Conservation (phyloP, 495 filamentous ascomycete genomes). For the Aspergillus carlsbadensis region DNA sequence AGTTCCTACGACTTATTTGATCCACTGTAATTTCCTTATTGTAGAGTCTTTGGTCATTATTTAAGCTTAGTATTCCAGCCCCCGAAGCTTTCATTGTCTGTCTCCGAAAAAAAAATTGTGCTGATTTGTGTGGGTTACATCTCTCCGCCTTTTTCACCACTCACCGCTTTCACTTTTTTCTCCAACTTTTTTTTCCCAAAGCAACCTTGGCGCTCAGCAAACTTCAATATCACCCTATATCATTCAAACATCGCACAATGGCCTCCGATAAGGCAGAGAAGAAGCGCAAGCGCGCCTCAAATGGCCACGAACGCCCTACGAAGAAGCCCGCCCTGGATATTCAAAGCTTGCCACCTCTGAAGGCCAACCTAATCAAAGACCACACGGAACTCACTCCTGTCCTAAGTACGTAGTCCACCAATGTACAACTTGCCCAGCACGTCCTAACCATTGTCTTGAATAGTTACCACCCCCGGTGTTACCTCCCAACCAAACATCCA, state of each 20-base stretch:
- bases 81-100: too few species aligned
- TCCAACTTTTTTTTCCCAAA: slow-evolving; percentile 24
- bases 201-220: background rate
- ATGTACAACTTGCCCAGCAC: background rate
- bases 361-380: slow-evolving; percentile 60
- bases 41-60: background rate
- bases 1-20: slow-evolving; percentile 9
- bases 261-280: slow-evolving; percentile 55
- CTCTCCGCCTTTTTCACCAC: slow-evolving; percentile 21
- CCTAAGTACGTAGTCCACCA: slow-evolving; percentile 49
- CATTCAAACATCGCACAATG: slow-evolving; percentile 36
- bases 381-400: slow-evolving; percentile 62
- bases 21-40: background rate
- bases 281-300: slow-evolving; percentile 70
- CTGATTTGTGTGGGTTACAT: background rate
- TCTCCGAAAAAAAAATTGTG: too few species aligned
- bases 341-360: slow-evolving; percentile 38
- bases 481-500: slow-evolving; percentile 52
- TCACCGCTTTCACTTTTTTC: slow-evolving; percentile 24
- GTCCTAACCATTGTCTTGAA: background rate
- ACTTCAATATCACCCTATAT: background rate
- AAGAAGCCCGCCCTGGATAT: slow-evolving; percentile 62
- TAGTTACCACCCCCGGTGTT: slow-evolving; percentile 70
- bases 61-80: too few species aligned
- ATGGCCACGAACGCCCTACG: slow-evolving; percentile 52